Base-by-base conservation (phyloP, 495 filamentous ascomycete genomes). In the Delitschia confertaspora region DNA sequence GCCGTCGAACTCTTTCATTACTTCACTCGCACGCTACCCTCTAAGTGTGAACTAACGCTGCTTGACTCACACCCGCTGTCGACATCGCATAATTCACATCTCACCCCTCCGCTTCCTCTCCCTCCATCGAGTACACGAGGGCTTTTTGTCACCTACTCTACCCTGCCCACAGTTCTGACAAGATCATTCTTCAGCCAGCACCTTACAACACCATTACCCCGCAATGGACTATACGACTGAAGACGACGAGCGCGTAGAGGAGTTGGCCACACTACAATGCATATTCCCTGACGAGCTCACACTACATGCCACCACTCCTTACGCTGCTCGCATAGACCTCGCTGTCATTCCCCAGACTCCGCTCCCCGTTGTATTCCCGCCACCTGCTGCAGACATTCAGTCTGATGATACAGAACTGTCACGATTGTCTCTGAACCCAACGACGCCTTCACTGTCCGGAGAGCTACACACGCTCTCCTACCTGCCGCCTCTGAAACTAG, bases 201-300 rank as follows among this genome's bases (percentile, higher is more conserved):
- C 42, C 13, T 18, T 23, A n/a, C 20, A 23, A 35, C 43, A 14
- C 11, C 13, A 8, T 42, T 17, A 3, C 26, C 49, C 47, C 41
- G 33, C 42, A 51, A 62, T 64, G 57, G 42, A 51, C 34, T 65
- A 65, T 14, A 10, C 24, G 14, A 35, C 70, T 38, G 21, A 22
- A 25, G 78, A 79, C 17, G 82, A 85, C 55, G 75, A 82, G 47
- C 84, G 91, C 41, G 70, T 79, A 13, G 69, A 80, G 11, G 91
- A 98, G 64, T 71, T 98, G 35, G 77, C 74, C 33, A 78, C 87
- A n/a, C 78, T 96, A 32, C 69, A 72, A 10, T 83, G 88, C 55
- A 96, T 98, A 49, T 98, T 76, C 50, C 89, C 89, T 4, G 36
- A 39, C 14, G 91, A 98, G 61, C 75, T 94, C 11, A 68, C 69